These are phyloP conservation scores for Epichloe bromicola DNA, from an alignment of 2,329 filamentous ascomycete genomes.

Conservation along the genomic window DNA sequence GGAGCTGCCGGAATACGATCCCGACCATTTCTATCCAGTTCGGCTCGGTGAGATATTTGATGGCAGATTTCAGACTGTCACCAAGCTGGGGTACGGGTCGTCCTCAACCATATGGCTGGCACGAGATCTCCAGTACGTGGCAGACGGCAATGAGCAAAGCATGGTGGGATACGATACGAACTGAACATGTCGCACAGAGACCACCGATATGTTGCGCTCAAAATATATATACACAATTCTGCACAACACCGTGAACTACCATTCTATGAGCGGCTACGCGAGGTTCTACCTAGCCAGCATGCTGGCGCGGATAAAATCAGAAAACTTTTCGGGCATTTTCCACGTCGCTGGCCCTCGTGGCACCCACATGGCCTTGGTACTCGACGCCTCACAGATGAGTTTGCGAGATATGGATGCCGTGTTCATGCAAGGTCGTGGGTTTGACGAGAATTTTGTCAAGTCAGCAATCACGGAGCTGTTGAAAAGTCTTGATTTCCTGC, in stretches of 20 bases:
- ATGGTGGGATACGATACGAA: background rate
- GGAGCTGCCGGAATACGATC: slow-evolving; percentile 19
- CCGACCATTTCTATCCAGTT: slow-evolving; percentile 25
- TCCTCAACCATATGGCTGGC: slow-evolving; percentile 31
- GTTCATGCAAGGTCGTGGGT: background rate
- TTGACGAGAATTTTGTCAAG: background rate
- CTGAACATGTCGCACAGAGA: background rate
- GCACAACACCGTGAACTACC: background rate
- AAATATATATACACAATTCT: background rate
- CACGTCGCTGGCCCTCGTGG: background rate
- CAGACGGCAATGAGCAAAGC: background rate
- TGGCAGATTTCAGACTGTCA: slow-evolving; percentile 22
- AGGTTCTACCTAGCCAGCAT: background rate
- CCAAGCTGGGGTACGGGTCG: slow-evolving; percentile 28
- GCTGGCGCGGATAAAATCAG: background rate
- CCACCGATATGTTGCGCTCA: background rate
- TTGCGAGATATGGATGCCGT: background rate
- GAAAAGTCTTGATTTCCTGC: background rate
- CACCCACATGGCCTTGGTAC: background rate
- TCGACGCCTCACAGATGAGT: background rate
- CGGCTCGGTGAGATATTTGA: slow-evolving; percentile 23
- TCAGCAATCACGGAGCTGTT: background rate
- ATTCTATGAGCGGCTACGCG: background rate
- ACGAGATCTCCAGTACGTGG: slow-evolving; percentile 19
- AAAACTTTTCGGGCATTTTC: background rate